Evolutionary conservation across 2,329 filamentous ascomycete genomes (phyloP), one percentile per base, ranked within the genome.

Genomic region (Aspergillus sp.): DNA sequence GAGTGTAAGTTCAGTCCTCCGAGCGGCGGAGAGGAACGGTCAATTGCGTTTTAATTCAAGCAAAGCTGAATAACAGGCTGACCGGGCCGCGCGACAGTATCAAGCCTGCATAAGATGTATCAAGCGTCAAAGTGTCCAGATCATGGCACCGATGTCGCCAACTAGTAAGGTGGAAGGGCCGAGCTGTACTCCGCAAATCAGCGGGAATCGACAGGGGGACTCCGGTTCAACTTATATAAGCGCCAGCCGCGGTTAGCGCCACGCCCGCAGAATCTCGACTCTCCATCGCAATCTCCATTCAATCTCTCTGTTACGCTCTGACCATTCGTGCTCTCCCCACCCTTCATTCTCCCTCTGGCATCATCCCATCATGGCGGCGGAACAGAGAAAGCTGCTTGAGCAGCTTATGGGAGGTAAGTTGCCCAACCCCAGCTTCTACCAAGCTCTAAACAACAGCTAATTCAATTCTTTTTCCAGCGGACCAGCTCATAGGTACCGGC

Each of bases 371-470:
- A 97, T 98, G 94, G 94, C 94, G 59, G 93, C 94, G 67, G 95
- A 99, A 87, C 94, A 97, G 81, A 89, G 95, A 76, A 96, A 96
- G 87, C 89, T 98, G 84, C 91, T 99, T 58, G 95, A 98, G 87
- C 95, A 99, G 86, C 85, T 89, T 69, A 89, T 88, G 86, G 86
- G 86, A 75, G 78, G 78, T 79, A 75, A 52, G 69, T 66, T 45
- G 36, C 50, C 43, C 59, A 4, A 2, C 5, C 4, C 23, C 23
- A 41, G 19, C 39, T n/a, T 25, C 51, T 45, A 5, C n/a, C 7
- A 19, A 41, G 25, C 36, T 45, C 23, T 55, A 52, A 49, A 38
- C 57, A 39, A 39, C 47, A 69, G 67, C 69, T 74, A 70, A 76
- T 47, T 67, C 64, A 57, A 66, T 59, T 59, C 64, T 64, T 61